These are phyloP conservation scores for Quillaja saponaria DNA, from an alignment of 306 rosid genomes.

Conservation along the genomic window DNA sequence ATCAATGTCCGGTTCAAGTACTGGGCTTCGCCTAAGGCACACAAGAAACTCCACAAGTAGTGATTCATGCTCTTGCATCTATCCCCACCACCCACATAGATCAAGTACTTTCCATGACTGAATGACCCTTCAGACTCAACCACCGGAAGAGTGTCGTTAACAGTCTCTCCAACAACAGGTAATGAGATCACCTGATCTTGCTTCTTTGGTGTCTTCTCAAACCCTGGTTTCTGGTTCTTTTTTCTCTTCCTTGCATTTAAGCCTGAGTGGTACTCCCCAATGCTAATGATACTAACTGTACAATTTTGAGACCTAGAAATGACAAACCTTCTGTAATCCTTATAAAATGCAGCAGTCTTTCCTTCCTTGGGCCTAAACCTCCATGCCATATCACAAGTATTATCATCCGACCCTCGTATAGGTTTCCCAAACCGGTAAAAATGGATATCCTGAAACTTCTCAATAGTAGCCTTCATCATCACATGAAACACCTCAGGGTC, in stretches of 20 bases:
- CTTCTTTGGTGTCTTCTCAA: constrained; percentile 60
- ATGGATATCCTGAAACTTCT: constrained; percentile 85
- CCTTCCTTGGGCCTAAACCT: constrained; percentile 97
- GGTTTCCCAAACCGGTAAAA: constrained; percentile 90
- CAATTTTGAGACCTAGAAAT: constrained; percentile 67
- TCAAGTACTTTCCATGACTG: constrained; percentile 68
- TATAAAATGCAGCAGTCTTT: constrained; percentile 81
- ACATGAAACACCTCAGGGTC: constrained; percentile 93
- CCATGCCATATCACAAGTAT: constrained; percentile 98
- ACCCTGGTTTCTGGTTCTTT: constrained; percentile 62
- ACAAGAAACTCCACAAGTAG: constrained; percentile 94
- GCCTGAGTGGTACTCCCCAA: constrained; percentile 91
- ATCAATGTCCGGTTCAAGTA: constrained; percentile 93
- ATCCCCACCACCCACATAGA: constrained; percentile 81
- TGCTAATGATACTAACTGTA: constrained; percentile 55
- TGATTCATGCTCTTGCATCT: constrained; percentile 98
- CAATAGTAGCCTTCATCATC: constrained; percentile 88
- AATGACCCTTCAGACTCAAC: constrained; percentile 86
- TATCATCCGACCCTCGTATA: constrained; percentile 54
- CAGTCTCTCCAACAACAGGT: constrained; percentile 84
- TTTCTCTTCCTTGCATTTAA: constrained; percentile 89
- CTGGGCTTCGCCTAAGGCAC: constrained; percentile 98
- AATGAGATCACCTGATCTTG: constrained; percentile 40
- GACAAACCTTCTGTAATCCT: constrained; percentile 92
- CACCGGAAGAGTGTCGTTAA: constrained; percentile 80